A percentile compares a stretch with the other conserved stretches of the same genome.
Evolutionary conservation across 78 protist species (phyloP).

Genomic region (Capsaspora owczarzaki): DNA sequence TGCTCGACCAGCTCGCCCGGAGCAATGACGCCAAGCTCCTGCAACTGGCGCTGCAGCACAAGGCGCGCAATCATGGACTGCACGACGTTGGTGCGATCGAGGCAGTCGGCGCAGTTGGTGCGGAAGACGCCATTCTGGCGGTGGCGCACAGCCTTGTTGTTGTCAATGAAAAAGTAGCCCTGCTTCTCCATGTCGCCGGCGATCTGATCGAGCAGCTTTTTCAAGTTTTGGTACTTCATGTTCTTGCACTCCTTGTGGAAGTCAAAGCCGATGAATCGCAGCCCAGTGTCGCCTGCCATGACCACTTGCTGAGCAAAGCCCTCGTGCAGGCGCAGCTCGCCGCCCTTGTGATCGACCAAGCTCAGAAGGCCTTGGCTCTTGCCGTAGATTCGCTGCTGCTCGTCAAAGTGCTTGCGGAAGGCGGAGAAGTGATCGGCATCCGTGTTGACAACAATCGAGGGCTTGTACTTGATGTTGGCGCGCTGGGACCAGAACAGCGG

Average conservation of each 20-base stretch:
- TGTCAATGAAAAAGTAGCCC: not conserved
- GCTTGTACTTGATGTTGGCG: not conserved
- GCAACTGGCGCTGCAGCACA: conserved; percentile 35
- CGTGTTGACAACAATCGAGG: not conserved
- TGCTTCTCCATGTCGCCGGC: not conserved
- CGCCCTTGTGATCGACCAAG: conserved; percentile 51
- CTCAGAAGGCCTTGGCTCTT: conserved; percentile 24
- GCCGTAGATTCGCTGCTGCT: conserved; percentile 35
- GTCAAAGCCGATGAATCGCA: conserved; percentile 3
- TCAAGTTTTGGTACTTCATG: not conserved
- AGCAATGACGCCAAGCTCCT: conserved; percentile 36
- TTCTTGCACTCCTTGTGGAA: conserved; percentile 20
- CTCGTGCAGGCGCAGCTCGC: conserved; percentile 42
- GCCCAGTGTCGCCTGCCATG: not conserved
- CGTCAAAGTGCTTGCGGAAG: conserved; percentile 36
- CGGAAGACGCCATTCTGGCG: conserved; percentile 55
- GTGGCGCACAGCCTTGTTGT: too few relatives aligned
- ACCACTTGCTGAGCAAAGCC: conserved; percentile 24
- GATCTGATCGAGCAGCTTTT: not conserved
- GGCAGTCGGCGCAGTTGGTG: conserved; percentile 89
- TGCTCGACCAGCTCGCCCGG: not conserved
- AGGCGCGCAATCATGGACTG: conserved; percentile 55
- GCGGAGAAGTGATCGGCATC: conserved; percentile 25
- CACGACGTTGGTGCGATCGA: conserved; percentile 90
- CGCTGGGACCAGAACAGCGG: conserved; percentile 79